Conservation (phyloP, 2,329 filamentous ascomycete genomes). For the Colletotrichum orchidophilum region DNA sequence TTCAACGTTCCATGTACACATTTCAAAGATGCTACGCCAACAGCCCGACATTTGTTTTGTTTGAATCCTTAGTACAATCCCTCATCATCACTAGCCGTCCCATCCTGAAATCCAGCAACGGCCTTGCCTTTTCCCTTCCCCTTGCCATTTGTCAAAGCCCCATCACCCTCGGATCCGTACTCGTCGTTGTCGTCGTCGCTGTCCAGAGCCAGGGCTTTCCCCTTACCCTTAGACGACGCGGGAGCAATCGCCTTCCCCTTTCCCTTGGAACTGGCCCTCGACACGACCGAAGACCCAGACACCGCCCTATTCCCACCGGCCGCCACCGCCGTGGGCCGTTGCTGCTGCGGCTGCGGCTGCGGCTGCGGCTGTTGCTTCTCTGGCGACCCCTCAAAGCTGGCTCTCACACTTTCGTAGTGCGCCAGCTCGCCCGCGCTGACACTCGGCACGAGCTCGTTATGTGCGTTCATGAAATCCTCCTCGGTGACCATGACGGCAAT, state of each 20-base stretch:
- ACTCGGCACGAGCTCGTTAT: constrained; percentile 88
- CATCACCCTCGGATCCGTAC: constrained; percentile 44
- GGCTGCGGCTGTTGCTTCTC: constrained; percentile 52
- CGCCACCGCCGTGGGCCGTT: constrained; percentile 19
- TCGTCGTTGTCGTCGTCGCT: constrained; percentile 48
- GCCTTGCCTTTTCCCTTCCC: constrained; percentile 68
- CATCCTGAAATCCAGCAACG: constrained; percentile 60
- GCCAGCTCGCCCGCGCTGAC: constrained; percentile 91
- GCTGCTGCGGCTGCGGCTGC: constrained; percentile 34
- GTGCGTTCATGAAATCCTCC: constrained; percentile 84
- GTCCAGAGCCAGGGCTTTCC: constrained; percentile 45
- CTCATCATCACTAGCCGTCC: constrained; percentile 65
- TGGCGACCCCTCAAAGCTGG: constrained; percentile 78
- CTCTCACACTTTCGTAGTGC: constrained; percentile 88
- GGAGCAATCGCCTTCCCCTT: constrained; percentile 46
- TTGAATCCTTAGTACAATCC: constrained; percentile 59
- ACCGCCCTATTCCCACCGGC: constrained; percentile 33
- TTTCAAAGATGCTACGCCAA: background rate
- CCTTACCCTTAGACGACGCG: constrained; percentile 49
- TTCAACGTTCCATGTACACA: background rate
- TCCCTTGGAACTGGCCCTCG: constrained; percentile 41
- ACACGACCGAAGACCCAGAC: constrained; percentile 41
- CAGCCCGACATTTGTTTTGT: background rate
- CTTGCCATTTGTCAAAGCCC: constrained; percentile 40
- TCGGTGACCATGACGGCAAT: constrained; percentile 89